These are phyloP conservation scores for Raddia distichophylla DNA, from an alignment of 176 grass and related monocot genomes.

Conservation along the genomic window DNA sequence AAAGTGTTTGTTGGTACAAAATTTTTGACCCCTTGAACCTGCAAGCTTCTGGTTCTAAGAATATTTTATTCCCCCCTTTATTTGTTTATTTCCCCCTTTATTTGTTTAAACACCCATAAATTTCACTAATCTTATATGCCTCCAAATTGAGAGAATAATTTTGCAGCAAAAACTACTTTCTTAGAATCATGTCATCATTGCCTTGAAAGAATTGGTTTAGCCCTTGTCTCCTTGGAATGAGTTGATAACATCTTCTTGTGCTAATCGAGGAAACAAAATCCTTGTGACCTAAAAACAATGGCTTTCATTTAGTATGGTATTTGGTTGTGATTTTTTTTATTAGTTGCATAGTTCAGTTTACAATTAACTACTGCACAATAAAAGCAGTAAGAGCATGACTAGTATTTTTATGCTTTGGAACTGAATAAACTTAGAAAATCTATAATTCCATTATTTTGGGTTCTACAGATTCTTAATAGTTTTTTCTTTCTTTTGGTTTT, in stretches of 20 bases:
- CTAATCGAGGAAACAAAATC: not conserved
- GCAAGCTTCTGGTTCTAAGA: constrained; percentile 4
- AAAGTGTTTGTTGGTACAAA: constrained; percentile 79
- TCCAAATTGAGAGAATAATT: not conserved
- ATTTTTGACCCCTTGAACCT: not conserved
- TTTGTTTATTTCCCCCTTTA: not conserved
- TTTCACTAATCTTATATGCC: not conserved
- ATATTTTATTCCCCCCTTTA: not conserved
- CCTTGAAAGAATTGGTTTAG: not conserved
- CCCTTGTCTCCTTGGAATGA: not conserved
- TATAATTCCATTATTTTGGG: constrained; percentile 19
- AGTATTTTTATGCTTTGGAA: not conserved
- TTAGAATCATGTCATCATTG: not conserved
- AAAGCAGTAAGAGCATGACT: not conserved
- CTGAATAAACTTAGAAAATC: constrained; percentile 1
- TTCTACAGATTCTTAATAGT: constrained; percentile 19
- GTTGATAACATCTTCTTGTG: not conserved
- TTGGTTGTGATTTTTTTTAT: not conserved
- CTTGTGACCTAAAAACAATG: not conserved
- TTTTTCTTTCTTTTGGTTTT: constrained; percentile 34
- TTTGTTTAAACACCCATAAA: not conserved
- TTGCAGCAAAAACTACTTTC: not conserved
- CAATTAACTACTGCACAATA: not conserved
- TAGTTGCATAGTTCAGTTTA: not conserved
- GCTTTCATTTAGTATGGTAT: not conserved